Evolutionary conservation across 2,329 filamentous ascomycete species (phyloP).

Genomic region (Hypoxylon sp.): DNA sequence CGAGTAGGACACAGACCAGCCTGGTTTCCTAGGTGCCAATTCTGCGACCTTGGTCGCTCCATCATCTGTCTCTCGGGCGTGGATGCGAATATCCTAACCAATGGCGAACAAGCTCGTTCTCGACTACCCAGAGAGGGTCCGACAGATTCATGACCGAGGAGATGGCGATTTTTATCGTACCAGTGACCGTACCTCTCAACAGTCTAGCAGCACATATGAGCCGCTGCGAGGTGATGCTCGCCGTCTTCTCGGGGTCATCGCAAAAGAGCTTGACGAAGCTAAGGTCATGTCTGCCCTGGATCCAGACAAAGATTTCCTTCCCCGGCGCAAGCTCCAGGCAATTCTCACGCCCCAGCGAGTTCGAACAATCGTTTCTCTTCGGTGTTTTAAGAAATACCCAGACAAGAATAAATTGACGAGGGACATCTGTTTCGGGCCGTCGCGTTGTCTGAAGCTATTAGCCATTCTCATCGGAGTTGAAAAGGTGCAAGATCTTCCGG

Average conservation of each 20-base stretch:
- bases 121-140: conserved; percentile 10
- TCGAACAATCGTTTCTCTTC: conserved; percentile 4
- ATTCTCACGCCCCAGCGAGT: conserved; percentile 19
- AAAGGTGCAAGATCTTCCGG: conserved; percentile 1
- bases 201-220: neutral
- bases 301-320: conserved; percentile 8
- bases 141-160: conserved; percentile 8
- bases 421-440: conserved; percentile 12
- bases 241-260: neutral
- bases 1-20: too few relatives aligned
- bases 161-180: neutral
- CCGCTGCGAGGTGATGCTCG: neutral
- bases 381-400: neutral
- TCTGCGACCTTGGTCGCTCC: too few relatives aligned
- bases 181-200: neutral
- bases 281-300: conserved; percentile 4
- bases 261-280: conserved; percentile 3
- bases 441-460: conserved; percentile 8
- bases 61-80: too few relatives aligned
- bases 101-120: neutral
- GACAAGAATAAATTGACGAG: conserved; percentile 16
- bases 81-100: neutral
- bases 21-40: too few relatives aligned
- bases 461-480: conserved; percentile 16
- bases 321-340: neutral